Conservation (phyloP, 1,139 yeast genomes). For the Candida buenavistaensis region DNA sequence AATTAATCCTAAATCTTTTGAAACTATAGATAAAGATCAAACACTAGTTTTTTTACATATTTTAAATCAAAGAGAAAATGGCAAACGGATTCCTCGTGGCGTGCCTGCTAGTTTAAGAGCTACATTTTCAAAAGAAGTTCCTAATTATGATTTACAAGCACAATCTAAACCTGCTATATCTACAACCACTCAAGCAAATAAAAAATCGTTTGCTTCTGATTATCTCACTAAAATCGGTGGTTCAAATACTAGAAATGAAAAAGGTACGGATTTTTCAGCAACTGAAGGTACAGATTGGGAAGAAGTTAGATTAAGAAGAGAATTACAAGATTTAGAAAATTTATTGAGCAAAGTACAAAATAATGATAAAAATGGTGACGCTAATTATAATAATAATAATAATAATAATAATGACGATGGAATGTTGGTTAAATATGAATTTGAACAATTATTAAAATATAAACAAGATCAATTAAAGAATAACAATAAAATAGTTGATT, state of each 20-base stretch:
- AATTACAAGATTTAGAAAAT: constrained; percentile 69
- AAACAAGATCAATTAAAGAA: constrained; percentile 44
- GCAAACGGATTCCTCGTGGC: constrained; percentile 85
- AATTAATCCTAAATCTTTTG: constrained; percentile 85
- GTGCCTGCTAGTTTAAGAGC: constrained; percentile 94
- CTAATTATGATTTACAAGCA: constrained; percentile 64
- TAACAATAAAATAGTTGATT: constrained; percentile 21
- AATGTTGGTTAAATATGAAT: constrained; percentile 58
- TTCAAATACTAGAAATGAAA: constrained; percentile 51
- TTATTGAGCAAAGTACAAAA: constrained; percentile 60
- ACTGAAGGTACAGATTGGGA: constrained; percentile 86
- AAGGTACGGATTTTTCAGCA: constrained; percentile 74
- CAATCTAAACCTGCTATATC: constrained; percentile 39
- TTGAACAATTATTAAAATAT: constrained; percentile 77
- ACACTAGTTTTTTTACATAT: constrained; percentile 86
- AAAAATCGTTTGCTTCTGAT: constrained; percentile 38
- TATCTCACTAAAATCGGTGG: constrained; percentile 44
- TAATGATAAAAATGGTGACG: constrained; percentile 36
- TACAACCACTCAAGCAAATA: constrained; percentile 14
- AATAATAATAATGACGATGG: constrained; percentile 29
- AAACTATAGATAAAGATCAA: constrained; percentile 92
- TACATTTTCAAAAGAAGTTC: constrained; percentile 83
- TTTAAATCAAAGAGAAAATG: constrained; percentile 84
- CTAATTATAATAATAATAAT: constrained; percentile 30
- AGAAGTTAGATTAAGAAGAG: constrained; percentile 78